A percentile compares a stretch with the other conserved stretches of the same genome.
These are phyloP conservation scores for Plenodomus biglobosus DNA, from an alignment of 2,329 filamentous ascomycete genomes.

Conservation along the genomic window DNA sequence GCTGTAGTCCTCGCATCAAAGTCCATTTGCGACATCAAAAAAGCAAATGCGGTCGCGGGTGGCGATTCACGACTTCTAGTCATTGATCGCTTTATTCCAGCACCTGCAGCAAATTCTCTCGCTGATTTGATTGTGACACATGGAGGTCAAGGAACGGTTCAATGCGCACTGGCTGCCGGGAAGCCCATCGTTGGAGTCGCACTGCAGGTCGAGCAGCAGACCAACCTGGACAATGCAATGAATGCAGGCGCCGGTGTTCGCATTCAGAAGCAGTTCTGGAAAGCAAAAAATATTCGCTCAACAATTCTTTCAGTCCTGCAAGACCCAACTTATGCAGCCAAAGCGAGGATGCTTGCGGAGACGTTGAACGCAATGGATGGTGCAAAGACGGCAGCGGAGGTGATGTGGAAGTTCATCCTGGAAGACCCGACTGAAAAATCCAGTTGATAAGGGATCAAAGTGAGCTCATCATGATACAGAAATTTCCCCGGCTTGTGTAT, in stretches of 20 bases:
- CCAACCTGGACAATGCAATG: constrained; percentile 40
- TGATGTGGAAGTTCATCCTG: constrained; percentile 37
- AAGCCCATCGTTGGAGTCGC: constrained; percentile 38
- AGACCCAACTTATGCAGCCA: constrained; percentile 27
- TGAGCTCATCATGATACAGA: constrained; percentile 1
- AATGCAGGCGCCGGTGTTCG: constrained; percentile 35
- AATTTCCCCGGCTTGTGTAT: too few species aligned
- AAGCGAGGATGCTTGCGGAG: constrained; percentile 26
- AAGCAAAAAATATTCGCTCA: constrained; percentile 30
- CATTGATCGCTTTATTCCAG: constrained; percentile 36
- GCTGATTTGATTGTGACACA: constrained; percentile 35
- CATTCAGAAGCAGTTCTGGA: constrained; percentile 33
- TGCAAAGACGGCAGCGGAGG: constrained; percentile 31
- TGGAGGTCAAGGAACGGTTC: constrained; percentile 38
- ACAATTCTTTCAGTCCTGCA: constrained; percentile 28
- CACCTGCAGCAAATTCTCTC: constrained; percentile 30
- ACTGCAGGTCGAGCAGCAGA: constrained; percentile 38
- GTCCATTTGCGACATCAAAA: constrained; percentile 34
- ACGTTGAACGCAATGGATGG: constrained; percentile 35
- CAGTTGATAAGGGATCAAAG: constrained; percentile 2
- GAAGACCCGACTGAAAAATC: constrained; percentile 20
- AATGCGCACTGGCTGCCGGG: constrained; percentile 35
- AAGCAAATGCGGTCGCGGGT: constrained; percentile 24
- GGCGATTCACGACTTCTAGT: constrained; percentile 32
- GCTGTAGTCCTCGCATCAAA: constrained; percentile 35